A percentile compares a stretch with the other conserved stretches of the same genome.
Evolutionary conservation across 2,329 filamentous ascomycete species (phyloP).

Genomic region (Herpotrichia juniperi): DNA sequence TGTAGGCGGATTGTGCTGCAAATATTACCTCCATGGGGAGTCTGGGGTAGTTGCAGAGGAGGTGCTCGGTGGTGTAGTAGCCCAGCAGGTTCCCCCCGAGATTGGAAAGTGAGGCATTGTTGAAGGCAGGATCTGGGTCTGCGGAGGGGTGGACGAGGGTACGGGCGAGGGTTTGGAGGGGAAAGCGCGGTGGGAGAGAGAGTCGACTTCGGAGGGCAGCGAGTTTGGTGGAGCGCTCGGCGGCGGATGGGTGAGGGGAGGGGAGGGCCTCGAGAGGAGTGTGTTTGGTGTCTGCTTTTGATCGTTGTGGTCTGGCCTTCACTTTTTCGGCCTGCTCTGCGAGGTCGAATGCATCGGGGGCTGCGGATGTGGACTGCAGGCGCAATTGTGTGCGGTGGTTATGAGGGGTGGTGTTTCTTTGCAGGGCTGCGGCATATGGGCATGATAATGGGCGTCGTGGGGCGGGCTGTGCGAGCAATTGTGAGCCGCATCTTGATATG

Average conservation of each 20-base stretch:
- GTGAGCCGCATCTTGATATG: conserved; percentile 64
- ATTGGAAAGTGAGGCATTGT: conserved; percentile 83
- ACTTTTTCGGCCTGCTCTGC: conserved; percentile 10
- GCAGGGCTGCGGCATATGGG: conserved; percentile 32
- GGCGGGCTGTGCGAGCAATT: conserved; percentile 58
- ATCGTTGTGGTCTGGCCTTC: conserved; percentile 10
- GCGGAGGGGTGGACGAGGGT: conserved; percentile 86
- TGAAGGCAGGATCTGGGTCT: conserved; percentile 79
- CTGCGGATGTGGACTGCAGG: conserved; percentile 26
- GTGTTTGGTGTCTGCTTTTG: conserved; percentile 14
- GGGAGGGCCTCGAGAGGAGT: conserved; percentile 58
- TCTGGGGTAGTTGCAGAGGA: conserved; percentile 88
- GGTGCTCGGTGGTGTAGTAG: conserved; percentile 87
- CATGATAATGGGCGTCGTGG: conserved; percentile 51
- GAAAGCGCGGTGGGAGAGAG: conserved; percentile 78
- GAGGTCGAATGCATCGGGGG: conserved; percentile 17
- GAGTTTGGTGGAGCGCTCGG: conserved; percentile 81
- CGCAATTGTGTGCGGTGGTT: conserved; percentile 36
- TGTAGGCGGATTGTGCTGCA: conserved; percentile 83
- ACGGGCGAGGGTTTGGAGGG: conserved; percentile 83
- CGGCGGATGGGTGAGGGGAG: conserved; percentile 72
- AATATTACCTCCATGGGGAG: conserved; percentile 88
- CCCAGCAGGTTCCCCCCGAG: conserved; percentile 83
- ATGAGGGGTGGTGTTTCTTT: conserved; percentile 32
- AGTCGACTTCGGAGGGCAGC: conserved; percentile 91